Base-by-base conservation (phyloP, 768 basidiomycete genomes). In the Rhodotorula taiwanensis region DNA sequence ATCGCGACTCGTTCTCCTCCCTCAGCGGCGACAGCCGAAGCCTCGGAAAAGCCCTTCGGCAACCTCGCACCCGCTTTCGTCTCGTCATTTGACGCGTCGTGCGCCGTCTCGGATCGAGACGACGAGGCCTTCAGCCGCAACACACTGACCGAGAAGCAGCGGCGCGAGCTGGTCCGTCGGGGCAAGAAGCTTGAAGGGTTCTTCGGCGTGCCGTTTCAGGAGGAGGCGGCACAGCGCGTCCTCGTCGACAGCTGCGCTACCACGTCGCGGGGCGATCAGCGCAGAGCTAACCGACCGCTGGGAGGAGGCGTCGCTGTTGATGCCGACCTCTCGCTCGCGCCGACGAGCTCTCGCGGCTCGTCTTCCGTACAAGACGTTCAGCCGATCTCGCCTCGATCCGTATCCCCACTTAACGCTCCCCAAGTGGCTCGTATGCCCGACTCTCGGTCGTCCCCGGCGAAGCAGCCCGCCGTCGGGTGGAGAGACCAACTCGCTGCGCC, bases 141-240 rank as follows among this genome's bases (percentile, higher is more conserved):
- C 31, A 51, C 44, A 15, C 52, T 70, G 33, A 44, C 52, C 11
- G n/a, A 43, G 8, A 16, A 34, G 16, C 54, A 67, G 30, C 57
- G 55, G 39, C 52, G 62, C 20, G 62, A 52, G 23, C 53, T 64
- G 21, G 62, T 70, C 1, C 16, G 51, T 48, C 18, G 62, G 43
- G 64, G 50, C 43, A 67, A 66, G 51, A 70, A 70, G 52, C 54
- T 70, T 25, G 57, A 70, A 43, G 44, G 45, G 6, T 16, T 70
- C 33, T 57, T 70, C 14, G 69, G 69, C 11, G 52, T 43, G n/a
- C 41, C 53, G 18, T 33, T 64, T 21, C 57, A 58, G 30, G 60
- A 62, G 52, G n/a, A 8, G 0, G 52, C 66, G 33, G 55, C 53
- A 7, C 28, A 33, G 31, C 31, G 41, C 21, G 55, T 47, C 2